Evolutionary conservation across 2,329 filamentous ascomycete genomes (phyloP).

Genomic region (Colletotrichum falcatum): DNA sequence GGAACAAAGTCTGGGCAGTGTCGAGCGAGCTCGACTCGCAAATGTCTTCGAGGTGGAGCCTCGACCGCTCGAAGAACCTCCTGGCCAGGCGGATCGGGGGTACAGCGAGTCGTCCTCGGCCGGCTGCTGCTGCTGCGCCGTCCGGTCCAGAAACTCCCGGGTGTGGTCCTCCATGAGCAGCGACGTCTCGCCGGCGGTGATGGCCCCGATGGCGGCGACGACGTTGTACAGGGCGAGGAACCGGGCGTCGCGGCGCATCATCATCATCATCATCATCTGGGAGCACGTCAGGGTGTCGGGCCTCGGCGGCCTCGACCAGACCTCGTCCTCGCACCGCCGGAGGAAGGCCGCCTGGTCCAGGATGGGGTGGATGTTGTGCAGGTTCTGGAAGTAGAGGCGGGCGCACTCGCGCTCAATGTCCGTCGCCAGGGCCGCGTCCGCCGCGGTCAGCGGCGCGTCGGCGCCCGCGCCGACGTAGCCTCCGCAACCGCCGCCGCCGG

Average conservation of each 20-base stretch:
- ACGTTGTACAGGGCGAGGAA: slow-evolving; percentile 40
- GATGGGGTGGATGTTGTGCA: slow-evolving; percentile 44
- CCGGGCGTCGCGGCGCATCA: slow-evolving; percentile 23
- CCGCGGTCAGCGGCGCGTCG: background rate
- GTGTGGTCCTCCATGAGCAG: slow-evolving; percentile 39
- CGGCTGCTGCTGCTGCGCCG: slow-evolving; percentile 9
- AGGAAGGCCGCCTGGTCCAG: slow-evolving; percentile 40
- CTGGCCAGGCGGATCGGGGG: slow-evolving; percentile 37
- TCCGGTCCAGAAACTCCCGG: slow-evolving; percentile 36
- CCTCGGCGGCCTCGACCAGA: slow-evolving; percentile 30
- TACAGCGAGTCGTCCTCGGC: slow-evolving; percentile 36
- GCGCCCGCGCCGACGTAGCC: background rate
- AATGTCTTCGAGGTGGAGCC: slow-evolving; percentile 38
- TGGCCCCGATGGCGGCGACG: slow-evolving; percentile 40
- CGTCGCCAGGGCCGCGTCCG: slow-evolving; percentile 22
- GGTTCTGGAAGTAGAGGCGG: slow-evolving; percentile 43
- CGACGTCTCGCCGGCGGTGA: slow-evolving; percentile 40
- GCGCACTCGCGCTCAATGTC: slow-evolving; percentile 42
- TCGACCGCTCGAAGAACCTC: slow-evolving; percentile 40
- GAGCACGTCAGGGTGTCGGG: background rate
- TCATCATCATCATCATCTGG: no score
- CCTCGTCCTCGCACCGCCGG: slow-evolving; percentile 39
- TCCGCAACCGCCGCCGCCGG: no score
- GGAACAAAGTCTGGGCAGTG: slow-evolving; percentile 40
- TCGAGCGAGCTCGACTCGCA: slow-evolving; percentile 42